These are phyloP conservation scores for Botryotinia narcissicola DNA, from an alignment of 2,329 filamentous ascomycete genomes.

Conservation along the genomic window DNA sequence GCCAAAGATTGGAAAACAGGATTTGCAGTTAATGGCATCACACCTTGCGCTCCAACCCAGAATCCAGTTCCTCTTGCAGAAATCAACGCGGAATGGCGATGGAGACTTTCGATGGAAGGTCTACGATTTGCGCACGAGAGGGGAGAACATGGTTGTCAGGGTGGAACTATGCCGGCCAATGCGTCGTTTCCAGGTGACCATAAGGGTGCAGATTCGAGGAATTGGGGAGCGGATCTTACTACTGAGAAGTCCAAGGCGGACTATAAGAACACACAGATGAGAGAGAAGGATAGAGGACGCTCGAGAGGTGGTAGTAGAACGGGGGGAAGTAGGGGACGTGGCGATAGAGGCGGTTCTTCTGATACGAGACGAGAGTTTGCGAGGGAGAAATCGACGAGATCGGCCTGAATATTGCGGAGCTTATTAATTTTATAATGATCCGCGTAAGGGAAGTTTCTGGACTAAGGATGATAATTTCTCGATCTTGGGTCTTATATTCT, in stretches of 20 bases:
- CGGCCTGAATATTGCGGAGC: background rate
- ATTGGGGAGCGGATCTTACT: background rate
- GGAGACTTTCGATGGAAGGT: constrained; percentile 11
- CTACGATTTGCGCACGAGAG: constrained; percentile 1
- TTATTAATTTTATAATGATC: background rate
- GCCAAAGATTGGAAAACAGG: constrained; percentile 10
- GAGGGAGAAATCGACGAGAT: background rate
- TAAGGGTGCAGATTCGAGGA: background rate
- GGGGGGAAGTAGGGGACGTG: background rate
- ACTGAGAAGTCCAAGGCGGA: background rate
- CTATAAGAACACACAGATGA: background rate
- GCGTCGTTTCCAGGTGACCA: background rate
- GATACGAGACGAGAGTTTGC: background rate
- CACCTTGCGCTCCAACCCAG: background rate
- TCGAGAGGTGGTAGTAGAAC: background rate
- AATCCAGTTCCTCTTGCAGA: background rate
- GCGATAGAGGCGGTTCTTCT: background rate
- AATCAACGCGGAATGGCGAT: background rate
- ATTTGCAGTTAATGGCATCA: background rate
- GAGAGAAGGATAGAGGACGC: background rate
- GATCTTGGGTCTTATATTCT: no score
- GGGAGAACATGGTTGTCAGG: background rate
- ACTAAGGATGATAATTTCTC: no score
- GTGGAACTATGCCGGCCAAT: background rate
- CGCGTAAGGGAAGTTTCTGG: background rate